Base-by-base conservation (phyloP, 1,284 basidiomycete genomes). In the Ustilago sp. region DNA sequence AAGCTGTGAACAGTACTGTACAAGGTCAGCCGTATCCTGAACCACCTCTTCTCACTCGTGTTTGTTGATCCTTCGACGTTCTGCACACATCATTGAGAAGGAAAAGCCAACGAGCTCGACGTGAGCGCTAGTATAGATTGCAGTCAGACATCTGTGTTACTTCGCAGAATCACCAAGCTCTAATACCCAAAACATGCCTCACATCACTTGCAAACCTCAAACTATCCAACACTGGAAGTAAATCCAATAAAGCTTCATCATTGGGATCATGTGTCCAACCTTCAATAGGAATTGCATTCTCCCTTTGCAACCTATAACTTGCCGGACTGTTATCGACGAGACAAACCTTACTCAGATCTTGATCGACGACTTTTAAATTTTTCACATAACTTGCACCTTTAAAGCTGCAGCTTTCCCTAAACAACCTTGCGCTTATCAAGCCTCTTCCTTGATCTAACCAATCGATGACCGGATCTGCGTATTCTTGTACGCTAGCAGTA, bases 381-480 rank as follows among this genome's bases (percentile, higher is more conserved):
- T 99, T 99, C 81, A 93, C 93, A 88, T 97, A 99, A 41, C 93
- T 92, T 34, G 97, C 97, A 84, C 94, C 94, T 52, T 95, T 90
- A 72, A 94, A 91, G 47, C 93, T 94, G 87, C 96, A 99, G 60
- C 93, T 94, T 92, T 98, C 94, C 69, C 96, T 91, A 87, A 98
- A 99, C 70, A 98, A 89, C 43, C 95, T 91, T 72, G 92, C 92
- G 0, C 90, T 90, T 50, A 99, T 91, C 65, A 99, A 92, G 0
- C 87, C 87, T 54, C 94, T 90, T 3, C 96, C 96, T 68, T 93
- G 94, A 85, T 99, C 96, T 67, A 99, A 88, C 96, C 97, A 99
- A 87, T 99, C 97, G 80, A 99, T 99, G 34, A 99, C 96, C 0
- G 97, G 96, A 88, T 99, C 96, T 66, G 96, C 96, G 86, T 99